A percentile compares a stretch with the other conserved stretches of the same genome.
Conservation (phyloP, 768 basidiomycete genomes). For the Vishniacozyma victoriae region DNA sequence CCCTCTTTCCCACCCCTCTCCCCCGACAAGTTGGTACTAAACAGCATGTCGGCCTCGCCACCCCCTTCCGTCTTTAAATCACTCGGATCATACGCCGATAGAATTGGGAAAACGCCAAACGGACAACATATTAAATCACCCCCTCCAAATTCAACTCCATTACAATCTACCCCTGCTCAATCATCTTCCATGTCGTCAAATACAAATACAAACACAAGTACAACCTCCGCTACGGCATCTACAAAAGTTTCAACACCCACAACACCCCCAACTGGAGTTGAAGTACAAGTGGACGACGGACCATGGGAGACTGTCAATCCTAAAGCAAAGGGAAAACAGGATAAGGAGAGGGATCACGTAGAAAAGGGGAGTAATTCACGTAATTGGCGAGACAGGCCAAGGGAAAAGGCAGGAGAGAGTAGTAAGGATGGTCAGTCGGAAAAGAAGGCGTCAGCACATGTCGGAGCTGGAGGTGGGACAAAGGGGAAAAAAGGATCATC, state of each 20-base stretch:
- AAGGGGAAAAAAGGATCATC: not conserved
- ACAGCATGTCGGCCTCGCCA: not conserved
- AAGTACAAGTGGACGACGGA: conserved; percentile 3
- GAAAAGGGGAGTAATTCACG: conserved; percentile 12
- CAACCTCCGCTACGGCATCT: not conserved
- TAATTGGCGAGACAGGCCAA: conserved; percentile 16
- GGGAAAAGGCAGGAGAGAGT: conserved; percentile 2
- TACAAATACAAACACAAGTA: not conserved
- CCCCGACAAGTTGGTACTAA: too few relatives aligned
- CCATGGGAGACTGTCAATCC: conserved; percentile 13
- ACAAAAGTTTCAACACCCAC: conserved; percentile 4
- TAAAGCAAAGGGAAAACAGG: not conserved
- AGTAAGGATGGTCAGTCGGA: conserved; percentile 7
- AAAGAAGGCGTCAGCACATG: conserved; percentile 10
- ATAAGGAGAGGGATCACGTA: conserved; percentile 1
- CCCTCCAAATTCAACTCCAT: conserved; percentile 2
- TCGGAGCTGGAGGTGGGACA: conserved; percentile 10
- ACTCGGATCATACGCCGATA: conserved; percentile 38
- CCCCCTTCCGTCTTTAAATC: conserved; percentile 39
- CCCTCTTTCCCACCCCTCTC: too few relatives aligned
- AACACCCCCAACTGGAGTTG: conserved; percentile 13
- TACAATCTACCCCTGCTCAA: too few relatives aligned
- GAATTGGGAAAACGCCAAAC: conserved; percentile 14
- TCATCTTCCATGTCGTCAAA: too few relatives aligned
- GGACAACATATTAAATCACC: not conserved